Conservation (phyloP, 192 early-diverging fungal species). For the Chytriomyces confervae region DNA sequence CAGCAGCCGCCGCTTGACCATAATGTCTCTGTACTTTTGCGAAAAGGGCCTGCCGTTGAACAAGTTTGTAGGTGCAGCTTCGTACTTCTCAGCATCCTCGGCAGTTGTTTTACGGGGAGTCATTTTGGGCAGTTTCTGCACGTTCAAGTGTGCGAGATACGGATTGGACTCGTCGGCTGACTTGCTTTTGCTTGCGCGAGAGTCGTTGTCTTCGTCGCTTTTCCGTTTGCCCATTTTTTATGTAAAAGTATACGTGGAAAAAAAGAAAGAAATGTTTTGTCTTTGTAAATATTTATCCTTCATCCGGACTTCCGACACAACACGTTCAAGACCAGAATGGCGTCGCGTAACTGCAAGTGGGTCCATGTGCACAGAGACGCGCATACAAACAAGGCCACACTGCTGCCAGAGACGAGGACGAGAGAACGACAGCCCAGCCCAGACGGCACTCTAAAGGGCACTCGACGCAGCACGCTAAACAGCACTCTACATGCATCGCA, state of each 20-base stretch:
- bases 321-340: no score
- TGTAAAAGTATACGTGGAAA: not conserved
- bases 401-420: no score
- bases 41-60: constrained; percentile 82
- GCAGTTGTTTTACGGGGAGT: constrained; percentile 83
- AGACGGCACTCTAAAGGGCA: no score
- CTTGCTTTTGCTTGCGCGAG: not conserved
- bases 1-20: constrained; percentile 82
- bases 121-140: constrained; percentile 38
- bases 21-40: constrained; percentile 84
- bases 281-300: no score
- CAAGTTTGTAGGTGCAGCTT: constrained; percentile 75
- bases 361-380: not conserved
- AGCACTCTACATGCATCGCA: no score
- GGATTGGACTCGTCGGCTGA: constrained; percentile 32
- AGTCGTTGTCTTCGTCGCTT: constrained; percentile 6
- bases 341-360: not conserved
- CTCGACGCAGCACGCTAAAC: no score
- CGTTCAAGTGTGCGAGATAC: constrained; percentile 47
- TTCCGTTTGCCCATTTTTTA: constrained; percentile 21
- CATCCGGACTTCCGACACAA: no score
- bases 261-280: not conserved
- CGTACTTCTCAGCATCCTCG: constrained; percentile 78
- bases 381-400: not conserved
- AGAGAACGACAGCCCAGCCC: no score